A percentile compares a stretch with the other conserved stretches of the same genome.
phyloP scores from a whole-genome alignment of 2,329 filamentous ascomycete species.

The Neurospora crassa region DNA sequence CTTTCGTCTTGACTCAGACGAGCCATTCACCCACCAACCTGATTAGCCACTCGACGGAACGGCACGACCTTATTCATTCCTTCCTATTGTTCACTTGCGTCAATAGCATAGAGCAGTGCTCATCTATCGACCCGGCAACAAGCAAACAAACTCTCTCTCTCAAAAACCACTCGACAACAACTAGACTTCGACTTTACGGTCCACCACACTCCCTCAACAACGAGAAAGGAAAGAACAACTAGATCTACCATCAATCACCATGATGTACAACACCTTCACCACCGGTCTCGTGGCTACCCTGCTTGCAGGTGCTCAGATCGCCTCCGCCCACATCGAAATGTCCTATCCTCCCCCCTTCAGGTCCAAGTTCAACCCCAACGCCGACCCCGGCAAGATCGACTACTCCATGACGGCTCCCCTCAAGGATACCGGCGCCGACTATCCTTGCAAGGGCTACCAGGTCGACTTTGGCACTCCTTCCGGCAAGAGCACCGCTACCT shows the following conservation, averaged over 20 bases:
- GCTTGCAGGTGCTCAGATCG: constrained; percentile 25
- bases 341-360: constrained; percentile 40
- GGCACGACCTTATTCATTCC: background rate
- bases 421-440: constrained; percentile 49
- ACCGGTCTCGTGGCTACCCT: constrained; percentile 32
- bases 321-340: constrained; percentile 49
- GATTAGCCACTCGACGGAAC: background rate
- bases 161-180: background rate
- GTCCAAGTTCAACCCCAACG: constrained; percentile 42
- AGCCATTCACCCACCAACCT: background rate
- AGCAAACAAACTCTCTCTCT: background rate
- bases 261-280: constrained; percentile 32
- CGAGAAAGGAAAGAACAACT: constrained; percentile 13
- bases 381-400: constrained; percentile 42
- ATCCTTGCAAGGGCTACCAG: constrained; percentile 64
- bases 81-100: background rate
- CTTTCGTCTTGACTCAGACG: background rate
- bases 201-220: background rate
- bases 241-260: constrained; percentile 25
- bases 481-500: constrained; percentile 49
- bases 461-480: constrained; percentile 36
- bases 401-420: constrained; percentile 66
- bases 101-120: background rate
- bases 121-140: background rate
- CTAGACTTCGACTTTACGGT: background rate